Evolutionary conservation across 768 basidiomycete species (phyloP), one percentile per base, ranked within the genome.

Genomic region (Hygrocybe punicea): DNA sequence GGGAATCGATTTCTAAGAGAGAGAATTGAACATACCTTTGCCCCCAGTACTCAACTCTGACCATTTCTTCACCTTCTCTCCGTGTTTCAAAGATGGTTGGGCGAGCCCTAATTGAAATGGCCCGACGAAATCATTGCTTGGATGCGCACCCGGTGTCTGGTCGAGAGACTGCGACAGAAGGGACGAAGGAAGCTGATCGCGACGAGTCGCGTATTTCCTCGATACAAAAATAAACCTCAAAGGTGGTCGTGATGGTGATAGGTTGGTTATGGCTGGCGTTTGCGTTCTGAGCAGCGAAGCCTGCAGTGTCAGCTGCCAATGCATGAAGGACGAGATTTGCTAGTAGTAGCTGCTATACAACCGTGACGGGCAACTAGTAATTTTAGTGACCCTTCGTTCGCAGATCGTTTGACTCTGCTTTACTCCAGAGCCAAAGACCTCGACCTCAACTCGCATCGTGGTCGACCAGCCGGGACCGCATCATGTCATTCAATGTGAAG

Each of bases 31-130:
- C 72, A 58, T 65, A 86, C 92, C 84, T 81, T 93, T 93, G 48
- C 89, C 91, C 47, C 83, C 75, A 7, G 84, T 77, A 65, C 80
- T 87, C 52, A 93, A 72, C 65, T 93, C 87, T 25, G 86, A 85
- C 91, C 91, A 93, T 66, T 84, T 87, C 68, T 84, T 84, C 11
- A 79, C 71, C 51, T 81, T 82, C 63, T 82, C 80, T 23, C 79
- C 80, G 49, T 75, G 79, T 49, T 73, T 77, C 36, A 81, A 66
- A 3, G 85, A 73, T 5, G 80, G 76, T 51, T 82, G 84, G 8
- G 83, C 78, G 52, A 89, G 73, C 2, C 89, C 89, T 1, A 92
- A 77, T 58, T 84, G 84, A 62, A 93, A 93, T 21, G 91, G 90
- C 2, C 91, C 91, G 50, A 86, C 84, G 25, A 79, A 76, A 59